These are phyloP conservation scores for Hepatocystis sp. DNA, from an alignment of 169 alveolate genomes.

Conservation along the genomic window DNA sequence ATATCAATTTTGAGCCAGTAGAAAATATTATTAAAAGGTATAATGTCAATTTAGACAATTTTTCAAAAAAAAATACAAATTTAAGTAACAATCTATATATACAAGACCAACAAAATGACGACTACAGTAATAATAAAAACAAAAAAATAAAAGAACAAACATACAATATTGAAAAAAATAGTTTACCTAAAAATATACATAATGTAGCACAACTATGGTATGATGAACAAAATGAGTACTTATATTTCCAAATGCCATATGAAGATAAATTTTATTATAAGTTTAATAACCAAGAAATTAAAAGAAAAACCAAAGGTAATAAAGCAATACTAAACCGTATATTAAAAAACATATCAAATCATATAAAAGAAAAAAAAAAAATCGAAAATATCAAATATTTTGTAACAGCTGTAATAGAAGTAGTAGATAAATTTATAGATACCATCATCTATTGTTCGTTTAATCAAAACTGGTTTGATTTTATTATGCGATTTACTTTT, in stretches of 20 bases:
- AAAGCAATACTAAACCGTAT: not conserved
- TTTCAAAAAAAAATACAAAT: not conserved
- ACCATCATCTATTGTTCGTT: conserved; percentile 19
- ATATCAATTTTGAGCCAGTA: conserved; percentile 57
- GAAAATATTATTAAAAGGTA: conserved; percentile 68
- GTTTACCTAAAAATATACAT: conserved; percentile 24
- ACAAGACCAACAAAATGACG: not conserved
- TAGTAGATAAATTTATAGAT: conserved; percentile 55
- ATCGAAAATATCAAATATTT: conserved; percentile 70
- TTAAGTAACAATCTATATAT: not conserved
- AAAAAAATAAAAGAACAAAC: conserved; percentile 26
- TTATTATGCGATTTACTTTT: conserved; percentile 64
- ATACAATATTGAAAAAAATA: conserved; percentile 33
- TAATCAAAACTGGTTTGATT: conserved; percentile 76
- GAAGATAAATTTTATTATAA: conserved; percentile 47
- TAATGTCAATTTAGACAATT: conserved; percentile 26
- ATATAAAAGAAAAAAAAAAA: conserved; percentile 35
- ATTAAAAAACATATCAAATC: conserved; percentile 19
- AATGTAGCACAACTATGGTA: conserved; percentile 67
- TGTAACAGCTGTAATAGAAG: conserved; percentile 52
- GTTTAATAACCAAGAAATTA: conserved; percentile 1
- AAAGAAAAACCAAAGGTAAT: not conserved
- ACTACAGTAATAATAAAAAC: conserved; percentile 1
- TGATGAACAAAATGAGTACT: conserved; percentile 74
- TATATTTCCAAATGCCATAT: conserved; percentile 59